A percentile compares a stretch with the other conserved stretches of the same genome.
phyloP scores from a whole-genome alignment of 2,329 filamentous ascomycete species.

The Colletotrichum sp. region DNA sequence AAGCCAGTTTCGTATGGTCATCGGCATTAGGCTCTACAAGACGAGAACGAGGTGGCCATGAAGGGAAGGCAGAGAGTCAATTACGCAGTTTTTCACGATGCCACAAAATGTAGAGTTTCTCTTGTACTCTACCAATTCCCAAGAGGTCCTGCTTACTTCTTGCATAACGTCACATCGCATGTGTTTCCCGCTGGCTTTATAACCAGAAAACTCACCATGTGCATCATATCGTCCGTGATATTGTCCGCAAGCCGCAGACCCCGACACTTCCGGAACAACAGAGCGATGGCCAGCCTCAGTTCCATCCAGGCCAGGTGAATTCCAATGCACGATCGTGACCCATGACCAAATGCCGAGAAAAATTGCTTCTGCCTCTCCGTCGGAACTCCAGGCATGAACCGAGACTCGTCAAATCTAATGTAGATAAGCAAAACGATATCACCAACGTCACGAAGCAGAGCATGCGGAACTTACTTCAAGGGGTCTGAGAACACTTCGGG shows the following conservation, averaged over 20 bases:
- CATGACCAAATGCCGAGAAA: constrained; percentile 58
- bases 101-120: neutral
- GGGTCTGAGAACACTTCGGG: constrained; percentile 44
- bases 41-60: neutral
- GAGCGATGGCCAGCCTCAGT: constrained; percentile 52
- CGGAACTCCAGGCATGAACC: neutral
- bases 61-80: neutral
- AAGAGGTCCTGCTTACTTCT: neutral
- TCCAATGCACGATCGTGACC: constrained; percentile 54
- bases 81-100: neutral
- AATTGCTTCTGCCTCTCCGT: constrained; percentile 47
- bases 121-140: neutral
- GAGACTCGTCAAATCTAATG: constrained; percentile 7
- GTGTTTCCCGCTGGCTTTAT: constrained; percentile 31
- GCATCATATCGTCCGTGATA: constrained; percentile 41
- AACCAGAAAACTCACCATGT: constrained; percentile 34
- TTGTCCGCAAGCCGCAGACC: constrained; percentile 33
- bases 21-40: neutral
- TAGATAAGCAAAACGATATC: neutral
- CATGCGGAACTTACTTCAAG: constrained; percentile 16
- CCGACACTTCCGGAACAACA: constrained; percentile 56
- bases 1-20: neutral
- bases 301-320: constrained; percentile 63
- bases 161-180: constrained; percentile 27
- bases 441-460: neutral